These are phyloP conservation scores for Phellinidium pouzarii DNA, from an alignment of 1,284 basidiomycete genomes.

Conservation along the genomic window DNA sequence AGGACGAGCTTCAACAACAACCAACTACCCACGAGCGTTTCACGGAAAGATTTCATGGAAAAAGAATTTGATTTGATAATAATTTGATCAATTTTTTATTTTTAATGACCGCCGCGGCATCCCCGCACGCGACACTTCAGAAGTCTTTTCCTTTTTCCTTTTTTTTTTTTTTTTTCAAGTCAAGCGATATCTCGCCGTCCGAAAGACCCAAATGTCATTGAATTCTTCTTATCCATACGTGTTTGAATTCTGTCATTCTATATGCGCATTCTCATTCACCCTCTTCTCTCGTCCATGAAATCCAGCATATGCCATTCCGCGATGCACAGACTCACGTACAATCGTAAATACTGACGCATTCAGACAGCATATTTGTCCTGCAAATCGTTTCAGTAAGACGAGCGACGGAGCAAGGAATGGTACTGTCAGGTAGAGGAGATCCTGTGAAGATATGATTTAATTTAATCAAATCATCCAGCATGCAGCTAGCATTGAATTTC, in stretches of 20 bases:
- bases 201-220: too few relatives aligned
- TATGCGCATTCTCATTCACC: too few relatives aligned
- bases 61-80: too few relatives aligned
- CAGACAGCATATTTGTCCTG: slow-evolving; percentile 2
- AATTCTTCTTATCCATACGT: too few relatives aligned
- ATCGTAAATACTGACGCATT: slow-evolving; percentile 9
- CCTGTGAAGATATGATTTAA: too few relatives aligned
- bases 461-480: too few relatives aligned
- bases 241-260: too few relatives aligned
- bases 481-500: background rate
- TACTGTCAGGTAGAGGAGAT: slow-evolving; percentile 7
- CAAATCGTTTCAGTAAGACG: slow-evolving; percentile 7
- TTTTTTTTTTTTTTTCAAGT: too few relatives aligned
- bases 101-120: background rate
- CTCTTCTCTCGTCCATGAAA: background rate
- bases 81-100: too few relatives aligned
- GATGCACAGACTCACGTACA: slow-evolving; percentile 1
- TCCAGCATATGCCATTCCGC: background rate
- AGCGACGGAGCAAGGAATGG: slow-evolving; percentile 15
- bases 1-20: background rate
- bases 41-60: background rate
- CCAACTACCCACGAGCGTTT: background rate
- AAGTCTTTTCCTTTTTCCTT: too few relatives aligned
- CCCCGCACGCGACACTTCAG: too few relatives aligned
- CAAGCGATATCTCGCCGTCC: too few relatives aligned